Base-by-base conservation (phyloP, 202 grass and related monocot species). In the Zizania palustris region DNA sequence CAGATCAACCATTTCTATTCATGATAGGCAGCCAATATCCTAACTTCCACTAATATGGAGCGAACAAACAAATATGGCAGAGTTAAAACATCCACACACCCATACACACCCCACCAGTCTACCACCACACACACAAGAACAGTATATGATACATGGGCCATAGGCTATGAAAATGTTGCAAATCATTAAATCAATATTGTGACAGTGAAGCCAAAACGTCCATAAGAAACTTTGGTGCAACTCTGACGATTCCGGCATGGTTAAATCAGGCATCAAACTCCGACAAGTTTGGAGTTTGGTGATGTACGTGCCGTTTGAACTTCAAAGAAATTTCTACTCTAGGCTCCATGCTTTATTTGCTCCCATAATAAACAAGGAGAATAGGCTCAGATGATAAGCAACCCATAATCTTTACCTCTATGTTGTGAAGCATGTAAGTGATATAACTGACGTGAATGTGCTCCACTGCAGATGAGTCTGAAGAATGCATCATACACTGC, bases 401-500 rank as follows among this genome's bases (percentile, higher is more conserved):
- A 28, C 28, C 28, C 28, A 28, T 28, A 28, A 28, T 28, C 28
- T 28, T 28, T 28, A 28, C 5, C 44, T 28, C 0, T 28, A 56
- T 44, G n/a, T 39, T 49, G 58, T 42, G 4, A 59, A 51, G 39
- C 11, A 9, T 19, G 0, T 55, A 55, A 20, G 7, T 19, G 51
- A 55, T 19, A 0, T 55, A 55, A 20, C n/a, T 19, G 51, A 55
- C n/a, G 40, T 14, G 33, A 21, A 71, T 81, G 54, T 65, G 51
- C 71, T 48, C 67, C 46, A 22, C 63, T 88, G 88, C 95, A 97
- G 94, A 88, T 18, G 69, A 78, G 21, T 39, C 63, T 97, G 61
- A 94, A 94, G 80, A 94, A 86, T 77, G 44, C 80, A 75, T 81
- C 79, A 49, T 94, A 94, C 60, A 88, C 70, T 3, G 21, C 80